These are phyloP conservation scores for Aspergillus amoenus DNA, from an alignment of 2,329 filamentous ascomycete species.

Conservation along the genomic window DNA sequence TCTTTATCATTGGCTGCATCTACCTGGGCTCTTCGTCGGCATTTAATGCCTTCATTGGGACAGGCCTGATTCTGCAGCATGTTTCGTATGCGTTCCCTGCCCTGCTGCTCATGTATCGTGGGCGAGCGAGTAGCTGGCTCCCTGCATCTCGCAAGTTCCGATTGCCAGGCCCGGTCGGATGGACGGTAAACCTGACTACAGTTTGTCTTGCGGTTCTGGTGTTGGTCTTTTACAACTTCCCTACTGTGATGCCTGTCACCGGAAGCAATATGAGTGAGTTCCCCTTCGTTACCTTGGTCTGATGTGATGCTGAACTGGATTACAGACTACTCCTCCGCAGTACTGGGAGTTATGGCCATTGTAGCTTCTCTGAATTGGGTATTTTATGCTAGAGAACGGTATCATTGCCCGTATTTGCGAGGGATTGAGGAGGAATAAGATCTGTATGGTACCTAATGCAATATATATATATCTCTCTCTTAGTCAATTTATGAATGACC, in stretches of 20 bases:
- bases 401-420: too few relatives aligned
- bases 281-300: not conserved
- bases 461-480: too few relatives aligned
- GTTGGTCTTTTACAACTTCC: slow-evolving; percentile 33
- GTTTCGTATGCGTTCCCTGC: slow-evolving; percentile 29
- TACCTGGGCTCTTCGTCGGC: slow-evolving; percentile 27
- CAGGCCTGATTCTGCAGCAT: slow-evolving; percentile 17
- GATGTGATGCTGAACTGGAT: not conserved
- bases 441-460: too few relatives aligned
- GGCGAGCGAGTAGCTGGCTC: slow-evolving; percentile 23
- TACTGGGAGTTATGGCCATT: slow-evolving; percentile 20
- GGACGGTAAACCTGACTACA: slow-evolving; percentile 26
- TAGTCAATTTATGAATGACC: too few relatives aligned
- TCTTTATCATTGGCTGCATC: slow-evolving; percentile 28
- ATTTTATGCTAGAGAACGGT: slow-evolving; percentile 12
- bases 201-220: slow-evolving; percentile 24
- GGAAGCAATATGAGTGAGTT: slow-evolving; percentile 32
- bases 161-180: slow-evolving; percentile 23
- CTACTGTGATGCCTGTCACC: slow-evolving; percentile 25
- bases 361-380: slow-evolving; percentile 23
- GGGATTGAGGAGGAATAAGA: too few relatives aligned
- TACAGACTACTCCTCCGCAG: slow-evolving; percentile 22
- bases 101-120: slow-evolving; percentile 25
- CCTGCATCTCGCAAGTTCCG: slow-evolving; percentile 14
- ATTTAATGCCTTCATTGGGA: slow-evolving; percentile 29